Evolutionary conservation across 352 stramenopile species (phyloP), one percentile per base, ranked within the genome.

Genomic region (Phytophthora capsici): DNA sequence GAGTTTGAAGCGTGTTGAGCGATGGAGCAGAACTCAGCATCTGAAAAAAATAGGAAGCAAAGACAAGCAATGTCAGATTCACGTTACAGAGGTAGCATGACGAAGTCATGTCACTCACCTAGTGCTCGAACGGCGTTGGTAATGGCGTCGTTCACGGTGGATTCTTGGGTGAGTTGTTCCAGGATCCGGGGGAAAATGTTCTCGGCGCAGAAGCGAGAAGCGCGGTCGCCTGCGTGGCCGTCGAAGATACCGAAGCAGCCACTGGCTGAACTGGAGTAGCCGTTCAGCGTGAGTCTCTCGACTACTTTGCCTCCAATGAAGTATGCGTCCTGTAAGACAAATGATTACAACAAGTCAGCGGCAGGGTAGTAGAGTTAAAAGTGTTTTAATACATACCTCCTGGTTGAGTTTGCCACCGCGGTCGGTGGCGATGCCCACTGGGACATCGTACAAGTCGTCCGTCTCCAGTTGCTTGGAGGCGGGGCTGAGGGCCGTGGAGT

Each of bases 241-340:
- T 95, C 87, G 58, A 95, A 95, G 25, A 95, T 75, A 36, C 87
- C 87, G 61, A 92, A 95, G 57, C 82, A 94, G 25, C 85, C 87
- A 46, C 74, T 74, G 16, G 79, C 80, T 0, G 70, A 57, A 14
- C 74, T 79, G 1, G 81, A 71, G 68, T 91, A 94, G 8, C 87
- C 87, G 56, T 95, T 95, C 14, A 95, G 71, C 36, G 87, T 94
- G 56, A 93, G 68, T 17, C 87, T 79, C 48, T 80, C 55, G 2
- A 78, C 66, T 2, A 70, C 57, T 20, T 82, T 89, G 23, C 83
- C 82, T 30, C 87, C 87, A 40, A 95, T 82, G 60, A 89, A 93
- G 58, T 95, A 95, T 9, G 80, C 80, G 63, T 95, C 87, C 87
- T 95, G 48, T 59, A 25, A n/a, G 16, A 23, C 25, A 16, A 34